A percentile compares a stretch with the other conserved stretches of the same genome.
Evolutionary conservation across 2,329 filamentous ascomycete species (phyloP).

Genomic region (Paramyrothecium roridum): DNA sequence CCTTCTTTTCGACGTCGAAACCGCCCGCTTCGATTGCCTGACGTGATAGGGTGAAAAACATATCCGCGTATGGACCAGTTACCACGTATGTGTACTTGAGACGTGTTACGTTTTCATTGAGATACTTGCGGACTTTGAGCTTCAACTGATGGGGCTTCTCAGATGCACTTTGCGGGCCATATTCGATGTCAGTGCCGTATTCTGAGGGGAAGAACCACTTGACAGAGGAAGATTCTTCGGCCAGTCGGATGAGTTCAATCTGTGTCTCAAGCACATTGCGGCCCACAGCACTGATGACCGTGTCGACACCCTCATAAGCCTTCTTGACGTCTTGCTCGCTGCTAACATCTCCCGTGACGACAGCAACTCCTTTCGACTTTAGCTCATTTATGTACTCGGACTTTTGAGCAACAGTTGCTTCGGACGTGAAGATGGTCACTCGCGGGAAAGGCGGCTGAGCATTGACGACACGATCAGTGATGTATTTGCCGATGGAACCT

Average conservation of each 20-base stretch:
- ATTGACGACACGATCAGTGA: conserved; percentile 31
- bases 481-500: conserved; percentile 37
- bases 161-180: conserved; percentile 49
- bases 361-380: conserved; percentile 14
- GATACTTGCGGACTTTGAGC: conserved; percentile 61
- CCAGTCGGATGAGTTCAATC: conserved; percentile 57
- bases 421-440: conserved; percentile 30
- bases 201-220: conserved; percentile 67
- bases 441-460: conserved; percentile 29
- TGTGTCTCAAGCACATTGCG: conserved; percentile 60
- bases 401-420: conserved; percentile 12
- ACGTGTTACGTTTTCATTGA: conserved; percentile 48
- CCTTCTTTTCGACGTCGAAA: conserved; percentile 55
- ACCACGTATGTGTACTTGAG: conserved; percentile 66
- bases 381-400: conserved; percentile 12
- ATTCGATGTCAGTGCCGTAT: conserved; percentile 65
- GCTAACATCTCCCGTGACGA: conserved; percentile 34
- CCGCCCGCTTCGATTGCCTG: conserved; percentile 38
- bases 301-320: conserved; percentile 61
- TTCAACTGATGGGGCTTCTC: conserved; percentile 71
- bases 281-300: conserved; percentile 63
- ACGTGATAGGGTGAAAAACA: conserved; percentile 48
- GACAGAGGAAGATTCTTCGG: conserved; percentile 50
- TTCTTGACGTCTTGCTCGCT: conserved; percentile 41
- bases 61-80: conserved; percentile 66